Evolutionary conservation across 2,329 filamentous ascomycete genomes (phyloP), one percentile per base, ranked within the genome.

Genomic region (Fusarium zealandicum): DNA sequence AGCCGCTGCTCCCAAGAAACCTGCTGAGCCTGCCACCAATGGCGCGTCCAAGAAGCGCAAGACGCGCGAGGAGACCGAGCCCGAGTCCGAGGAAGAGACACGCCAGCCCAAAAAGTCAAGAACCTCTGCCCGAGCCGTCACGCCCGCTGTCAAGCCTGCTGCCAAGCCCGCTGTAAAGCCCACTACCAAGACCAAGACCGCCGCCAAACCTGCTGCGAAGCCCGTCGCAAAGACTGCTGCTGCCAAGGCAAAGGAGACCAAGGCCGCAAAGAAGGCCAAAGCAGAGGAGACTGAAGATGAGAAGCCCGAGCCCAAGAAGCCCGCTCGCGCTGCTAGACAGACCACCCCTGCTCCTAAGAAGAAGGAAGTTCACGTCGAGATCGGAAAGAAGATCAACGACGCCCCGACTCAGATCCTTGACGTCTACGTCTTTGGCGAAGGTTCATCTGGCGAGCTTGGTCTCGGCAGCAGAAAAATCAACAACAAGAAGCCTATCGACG

Each of bases 341-440:
- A 51, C 50, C 6, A 52, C 28, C 5, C 28, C 28, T n/a, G 28
- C 54, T 46, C 54, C 47, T 33, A 59, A 63, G 44, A 63, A 66
- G 33, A 73, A 86, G 69, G 85, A 84, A 18, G 39, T 50, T 1
- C 60, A 64, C 12, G 59, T 68, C 22, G 61, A 52, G 7, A 72
- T 86, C 57, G 87, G 91, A 69, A 88, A 89, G 73, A 84, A 84
- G 69, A 85, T 93, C 67, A 92, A 92, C 72, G 71, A 82, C 18
- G 78, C 82, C 13, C 89, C 89, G 5, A 84, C 80, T 0, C 73
- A 85, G 61, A 77, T 79, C 20, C 80, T 95, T 53, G 86, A 93
- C 67, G 78, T 95, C 54, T 93, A 87, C 68, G 89, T 93, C 45
- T 93, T 91, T 66, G 91, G 91, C 45, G 89, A 92, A 72, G 90